Evolutionary conservation across 2,329 filamentous ascomycete species (phyloP).

Genomic region (Coniochaeta sp.): DNA sequence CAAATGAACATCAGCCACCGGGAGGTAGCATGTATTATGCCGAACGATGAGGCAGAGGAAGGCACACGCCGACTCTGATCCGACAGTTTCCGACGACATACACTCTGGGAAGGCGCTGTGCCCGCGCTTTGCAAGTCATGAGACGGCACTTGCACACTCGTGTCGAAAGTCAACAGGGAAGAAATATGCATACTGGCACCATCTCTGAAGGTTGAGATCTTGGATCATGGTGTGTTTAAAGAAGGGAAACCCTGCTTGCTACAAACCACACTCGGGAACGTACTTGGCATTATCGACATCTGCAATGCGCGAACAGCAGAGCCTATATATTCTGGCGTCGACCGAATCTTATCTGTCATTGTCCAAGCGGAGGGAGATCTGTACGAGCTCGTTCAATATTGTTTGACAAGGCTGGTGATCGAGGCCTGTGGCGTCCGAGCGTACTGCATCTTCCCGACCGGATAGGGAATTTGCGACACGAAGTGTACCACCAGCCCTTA

Average conservation of each 20-base stretch:
- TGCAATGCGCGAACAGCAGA: neutral
- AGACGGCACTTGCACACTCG: neutral
- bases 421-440: conserved; percentile 11
- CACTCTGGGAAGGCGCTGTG: neutral
- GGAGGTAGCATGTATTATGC: conserved; percentile 24
- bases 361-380: conserved; percentile 4
- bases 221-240: neutral
- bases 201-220: neutral
- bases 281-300: neutral
- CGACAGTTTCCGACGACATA: neutral
- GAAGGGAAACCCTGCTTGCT: neutral
- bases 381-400: conserved; percentile 8
- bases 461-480: conserved; percentile 18
- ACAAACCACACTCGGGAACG: neutral
- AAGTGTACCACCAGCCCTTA: conserved; percentile 10
- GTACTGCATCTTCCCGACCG: conserved; percentile 6
- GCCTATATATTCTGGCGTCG: neutral
- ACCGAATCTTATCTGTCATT: neutral
- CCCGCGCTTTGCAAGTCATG: neutral
- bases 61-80: neutral
- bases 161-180: neutral
- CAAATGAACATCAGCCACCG: conserved; percentile 13
- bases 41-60: conserved; percentile 13
- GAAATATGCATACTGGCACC: neutral
- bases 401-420: neutral